Conservation (phyloP, 2,329 filamentous ascomycete species). For the Fusarium citri region DNA sequence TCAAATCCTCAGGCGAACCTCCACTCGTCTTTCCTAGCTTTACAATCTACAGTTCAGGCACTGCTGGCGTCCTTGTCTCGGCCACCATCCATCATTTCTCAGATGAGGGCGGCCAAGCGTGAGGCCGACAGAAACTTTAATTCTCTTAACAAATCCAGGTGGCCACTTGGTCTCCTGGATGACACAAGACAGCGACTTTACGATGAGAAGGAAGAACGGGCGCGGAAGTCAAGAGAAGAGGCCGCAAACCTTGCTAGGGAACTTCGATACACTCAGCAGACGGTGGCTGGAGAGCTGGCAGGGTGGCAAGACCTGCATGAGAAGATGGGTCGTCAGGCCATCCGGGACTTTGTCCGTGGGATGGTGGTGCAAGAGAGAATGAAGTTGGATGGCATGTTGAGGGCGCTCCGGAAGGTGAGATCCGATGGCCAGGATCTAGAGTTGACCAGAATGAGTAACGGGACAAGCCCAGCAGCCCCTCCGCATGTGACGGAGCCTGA, state of each 20-base stretch:
- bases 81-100: slow-evolving; percentile 80
- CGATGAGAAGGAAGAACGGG: slow-evolving; percentile 86
- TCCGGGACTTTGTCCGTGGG: slow-evolving; percentile 79
- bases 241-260: slow-evolving; percentile 81
- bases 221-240: slow-evolving; percentile 75
- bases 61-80: slow-evolving; percentile 83
- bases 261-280: slow-evolving; percentile 90
- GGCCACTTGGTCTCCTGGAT: slow-evolving; percentile 85
- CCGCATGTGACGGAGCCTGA: slow-evolving; percentile 33
- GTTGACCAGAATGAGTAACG: slow-evolving; percentile 26
- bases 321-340: slow-evolving; percentile 77
- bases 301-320: slow-evolving; percentile 94
- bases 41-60: slow-evolving; percentile 86
- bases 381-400: slow-evolving; percentile 81
- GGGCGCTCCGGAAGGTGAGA: slow-evolving; percentile 76
- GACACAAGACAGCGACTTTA: slow-evolving; percentile 86
- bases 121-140: slow-evolving; percentile 82
- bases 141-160: slow-evolving; percentile 79
- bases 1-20: slow-evolving; percentile 79
- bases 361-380: slow-evolving; percentile 86
- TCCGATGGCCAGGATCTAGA: slow-evolving; percentile 23
- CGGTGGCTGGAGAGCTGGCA: slow-evolving; percentile 89
- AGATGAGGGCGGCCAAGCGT: slow-evolving; percentile 79
- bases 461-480: slow-evolving; percentile 25
- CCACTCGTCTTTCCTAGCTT: slow-evolving; percentile 79